A percentile compares a stretch with the other conserved stretches of the same genome.
These are phyloP conservation scores for Pseudocercospora macadamiae DNA, from an alignment of 2,329 filamentous ascomycete species.

Conservation along the genomic window DNA sequence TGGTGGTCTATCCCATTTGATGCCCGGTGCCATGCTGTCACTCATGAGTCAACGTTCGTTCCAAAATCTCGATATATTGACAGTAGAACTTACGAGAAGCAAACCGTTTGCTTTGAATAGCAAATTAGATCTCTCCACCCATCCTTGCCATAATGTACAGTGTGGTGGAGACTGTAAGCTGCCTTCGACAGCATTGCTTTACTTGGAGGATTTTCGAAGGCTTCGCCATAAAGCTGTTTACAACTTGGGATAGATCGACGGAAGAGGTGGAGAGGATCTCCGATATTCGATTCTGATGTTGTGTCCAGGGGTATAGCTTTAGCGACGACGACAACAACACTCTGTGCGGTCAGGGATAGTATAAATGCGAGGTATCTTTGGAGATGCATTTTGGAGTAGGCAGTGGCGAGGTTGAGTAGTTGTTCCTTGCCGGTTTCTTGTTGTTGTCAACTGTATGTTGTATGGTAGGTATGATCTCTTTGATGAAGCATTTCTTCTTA, in stretches of 20 bases:
- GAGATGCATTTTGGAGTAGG: not conserved
- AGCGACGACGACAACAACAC: not conserved
- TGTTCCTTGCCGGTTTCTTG: no score
- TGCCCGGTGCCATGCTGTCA: not conserved
- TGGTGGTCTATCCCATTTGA: not conserved
- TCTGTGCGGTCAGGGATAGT: not conserved
- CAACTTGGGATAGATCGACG: not conserved
- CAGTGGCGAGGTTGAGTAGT: constrained; percentile 13
- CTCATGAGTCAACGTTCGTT: not conserved
- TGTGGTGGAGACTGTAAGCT: not conserved
- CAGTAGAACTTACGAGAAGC: not conserved
- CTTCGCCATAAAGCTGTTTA: not conserved
- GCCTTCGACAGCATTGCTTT: not conserved
- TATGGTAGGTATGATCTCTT: no score
- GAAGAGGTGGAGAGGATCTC: not conserved
- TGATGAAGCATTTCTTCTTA: no score
- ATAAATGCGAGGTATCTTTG: not conserved
- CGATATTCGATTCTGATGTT: not conserved
- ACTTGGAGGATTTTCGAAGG: not conserved
- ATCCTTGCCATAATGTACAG: not conserved
- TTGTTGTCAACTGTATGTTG: no score
- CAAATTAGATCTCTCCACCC: not conserved
- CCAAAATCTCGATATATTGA: no score
- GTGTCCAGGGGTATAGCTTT: not conserved
- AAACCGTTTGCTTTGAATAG: not conserved